Conservation (phyloP, 257 asterid species). For the Solanum paucissectum region DNA sequence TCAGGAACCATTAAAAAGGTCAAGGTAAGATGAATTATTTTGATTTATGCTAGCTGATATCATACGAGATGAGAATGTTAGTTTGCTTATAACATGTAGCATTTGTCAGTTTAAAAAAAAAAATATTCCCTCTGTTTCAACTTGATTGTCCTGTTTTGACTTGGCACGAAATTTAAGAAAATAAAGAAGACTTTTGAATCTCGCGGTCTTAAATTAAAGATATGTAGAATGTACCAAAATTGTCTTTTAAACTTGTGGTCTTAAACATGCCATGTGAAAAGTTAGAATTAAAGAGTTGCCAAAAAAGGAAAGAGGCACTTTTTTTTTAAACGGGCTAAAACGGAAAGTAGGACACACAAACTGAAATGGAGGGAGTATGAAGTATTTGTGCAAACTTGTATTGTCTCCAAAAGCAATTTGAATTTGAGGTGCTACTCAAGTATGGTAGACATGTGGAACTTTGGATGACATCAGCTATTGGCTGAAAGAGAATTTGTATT, state of each 20-base stretch:
- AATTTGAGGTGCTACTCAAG: not conserved
- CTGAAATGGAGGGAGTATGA: not conserved
- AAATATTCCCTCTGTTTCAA: not conserved
- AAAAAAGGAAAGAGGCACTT: not conserved
- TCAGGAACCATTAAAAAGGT: conserved; percentile 39
- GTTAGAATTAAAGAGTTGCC: not conserved
- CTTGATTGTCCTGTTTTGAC: not conserved
- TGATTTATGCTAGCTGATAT: not conserved
- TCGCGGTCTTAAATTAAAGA: not conserved
- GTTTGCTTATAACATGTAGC: not conserved
- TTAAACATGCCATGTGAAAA: not conserved
- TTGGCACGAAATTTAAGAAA: not conserved
- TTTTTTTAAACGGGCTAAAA: not conserved
- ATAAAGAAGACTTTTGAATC: not conserved
- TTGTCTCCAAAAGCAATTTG: not conserved
- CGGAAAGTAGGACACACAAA: not conserved
- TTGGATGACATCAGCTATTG: not conserved
- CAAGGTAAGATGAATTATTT: conserved; percentile 44
- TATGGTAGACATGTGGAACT: not conserved
- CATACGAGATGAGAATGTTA: not conserved
- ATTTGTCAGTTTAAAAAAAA: not conserved
- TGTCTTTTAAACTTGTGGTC: not conserved
- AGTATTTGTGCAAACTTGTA: not conserved
- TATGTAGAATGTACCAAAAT: not conserved
- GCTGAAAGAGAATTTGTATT: not conserved